These are phyloP conservation scores for Talaromyces borbonicus DNA, from an alignment of 495 filamentous ascomycete genomes.

Conservation along the genomic window DNA sequence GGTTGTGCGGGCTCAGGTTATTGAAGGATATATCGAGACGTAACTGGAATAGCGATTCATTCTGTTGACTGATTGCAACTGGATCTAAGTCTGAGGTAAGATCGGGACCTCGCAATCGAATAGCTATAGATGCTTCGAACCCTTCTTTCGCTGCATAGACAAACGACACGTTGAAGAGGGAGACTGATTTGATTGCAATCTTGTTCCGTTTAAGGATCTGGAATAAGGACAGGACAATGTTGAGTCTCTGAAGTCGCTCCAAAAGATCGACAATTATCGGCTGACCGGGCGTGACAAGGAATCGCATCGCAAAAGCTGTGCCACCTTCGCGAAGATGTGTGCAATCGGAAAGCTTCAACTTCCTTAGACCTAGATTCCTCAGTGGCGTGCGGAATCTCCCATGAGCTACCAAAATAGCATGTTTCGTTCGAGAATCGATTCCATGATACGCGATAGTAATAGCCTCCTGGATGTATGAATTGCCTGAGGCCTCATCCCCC, in stretches of 20 bases:
- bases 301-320: conserved; percentile 30
- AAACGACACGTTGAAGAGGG: conserved; percentile 28
- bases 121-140: conserved; percentile 22
- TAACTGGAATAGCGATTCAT: conserved; percentile 21
- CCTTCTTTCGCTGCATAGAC: conserved; percentile 23
- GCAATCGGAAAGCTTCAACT: conserved; percentile 21
- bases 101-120: conserved; percentile 16
- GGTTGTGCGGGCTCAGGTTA: conserved; percentile 62
- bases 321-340: conserved; percentile 26
- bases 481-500: conserved; percentile 19
- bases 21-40: conserved; percentile 40
- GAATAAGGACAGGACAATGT: conserved; percentile 31
- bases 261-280: conserved; percentile 25
- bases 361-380: conserved; percentile 17
- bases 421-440: conserved; percentile 24
- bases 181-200: conserved; percentile 24
- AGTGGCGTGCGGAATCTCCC: conserved; percentile 21
- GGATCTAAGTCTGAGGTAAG: conserved; percentile 16
- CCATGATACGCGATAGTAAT: conserved; percentile 33
- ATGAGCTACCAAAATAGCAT: conserved; percentile 31
- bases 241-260: conserved; percentile 31
- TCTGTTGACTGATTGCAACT: conserved; percentile 14
- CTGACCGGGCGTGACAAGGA: conserved; percentile 28
- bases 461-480: conserved; percentile 24
- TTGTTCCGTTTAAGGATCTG: conserved; percentile 27